Evolutionary conservation across 2,329 filamentous ascomycete genomes (phyloP), one percentile per base, ranked within the genome.

Genomic region (Aspergillus vadensis): DNA sequence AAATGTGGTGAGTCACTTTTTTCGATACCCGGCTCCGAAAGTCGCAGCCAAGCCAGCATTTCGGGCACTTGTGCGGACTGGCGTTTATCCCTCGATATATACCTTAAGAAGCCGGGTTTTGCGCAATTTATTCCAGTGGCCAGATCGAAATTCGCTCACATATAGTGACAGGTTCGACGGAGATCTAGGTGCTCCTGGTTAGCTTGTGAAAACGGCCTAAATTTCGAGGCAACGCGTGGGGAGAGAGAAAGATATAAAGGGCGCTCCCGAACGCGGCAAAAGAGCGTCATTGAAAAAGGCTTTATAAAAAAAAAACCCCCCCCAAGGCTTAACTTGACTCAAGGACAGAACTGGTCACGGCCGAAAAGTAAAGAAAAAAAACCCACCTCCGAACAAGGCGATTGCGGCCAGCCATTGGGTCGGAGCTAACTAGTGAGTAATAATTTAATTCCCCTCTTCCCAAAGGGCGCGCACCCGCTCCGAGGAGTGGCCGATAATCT

Each of bases 11-110:
- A 55, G 53, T 55, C 53, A 55, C 39, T 21, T 27, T 27, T 25
- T 50, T 50, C 25, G 47, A 50, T 50, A 50, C 47, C 47, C 55
- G 64, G 62, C 63, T 69, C 66, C 65, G 65, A 67, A 62, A 61
- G 61, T 68, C 65, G 65, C 63, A 64, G 57, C 58, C 56, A 62
- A 63, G 55, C 39, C 53, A 47, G 39, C 32, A 17, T 43, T 43
- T 43, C 38, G 39, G 39, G 53, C 38, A 55, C 25, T 44, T 30
- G 38, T 55, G 52, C 52, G 52, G 38, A 27, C 30, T 30, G 38
- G 10, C 38, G 23, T 43, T 17, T 43, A 12, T 44, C 17, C 25
- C 21, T 27, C 44, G 25, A 27, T 27, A 27, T 27, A 27, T 27
- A 27, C 25, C 25, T 27, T 27, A 27, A 27, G 25, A 14, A 49